A percentile compares a stretch with the other conserved stretches of the same genome.
phyloP scores from a whole-genome alignment of 148 eudicot genomes.

The Rhododendron ovatum region DNA sequence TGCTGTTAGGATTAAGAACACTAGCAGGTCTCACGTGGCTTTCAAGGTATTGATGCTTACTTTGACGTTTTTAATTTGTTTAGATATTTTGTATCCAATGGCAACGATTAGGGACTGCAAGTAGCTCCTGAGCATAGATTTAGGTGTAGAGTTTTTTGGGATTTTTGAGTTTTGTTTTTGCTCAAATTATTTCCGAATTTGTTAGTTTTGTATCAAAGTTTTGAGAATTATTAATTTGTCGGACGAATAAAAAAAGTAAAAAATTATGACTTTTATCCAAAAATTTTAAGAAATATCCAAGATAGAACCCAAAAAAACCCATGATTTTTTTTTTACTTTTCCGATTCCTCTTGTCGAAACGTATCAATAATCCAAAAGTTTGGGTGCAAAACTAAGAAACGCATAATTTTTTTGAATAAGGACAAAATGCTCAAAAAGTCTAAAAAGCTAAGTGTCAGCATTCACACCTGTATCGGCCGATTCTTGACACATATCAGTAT shows the following conservation, averaged over 20 bases:
- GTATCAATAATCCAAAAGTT: too few species aligned
- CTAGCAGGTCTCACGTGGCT: slow-evolving; percentile 80
- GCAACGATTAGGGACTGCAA: not conserved
- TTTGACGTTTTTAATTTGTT: not conserved
- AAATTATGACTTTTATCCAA: too few species aligned
- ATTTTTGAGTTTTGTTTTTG: too few species aligned
- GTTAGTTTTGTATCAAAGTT: not conserved
- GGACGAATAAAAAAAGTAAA: not conserved
- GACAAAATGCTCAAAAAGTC: not conserved
- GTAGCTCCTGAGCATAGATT: not conserved
- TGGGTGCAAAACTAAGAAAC: not conserved
- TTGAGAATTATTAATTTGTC: too few species aligned
- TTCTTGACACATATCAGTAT: too few species aligned
- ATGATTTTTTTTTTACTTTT: too few species aligned
- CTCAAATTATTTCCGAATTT: too few species aligned
- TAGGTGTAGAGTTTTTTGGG: not conserved
- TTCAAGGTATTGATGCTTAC: slow-evolving; percentile 59
- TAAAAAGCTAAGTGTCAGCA: not conserved
- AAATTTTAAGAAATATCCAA: not conserved
- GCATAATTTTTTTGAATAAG: not conserved
- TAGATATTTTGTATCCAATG: not conserved
- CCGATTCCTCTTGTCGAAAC: not conserved
- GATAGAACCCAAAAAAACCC: not conserved
- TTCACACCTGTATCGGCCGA: not conserved
- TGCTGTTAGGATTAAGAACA: slow-evolving; percentile 77